Evolutionary conservation across 2,329 filamentous ascomycete species (phyloP).

Genomic region (Fusarium graminum): DNA sequence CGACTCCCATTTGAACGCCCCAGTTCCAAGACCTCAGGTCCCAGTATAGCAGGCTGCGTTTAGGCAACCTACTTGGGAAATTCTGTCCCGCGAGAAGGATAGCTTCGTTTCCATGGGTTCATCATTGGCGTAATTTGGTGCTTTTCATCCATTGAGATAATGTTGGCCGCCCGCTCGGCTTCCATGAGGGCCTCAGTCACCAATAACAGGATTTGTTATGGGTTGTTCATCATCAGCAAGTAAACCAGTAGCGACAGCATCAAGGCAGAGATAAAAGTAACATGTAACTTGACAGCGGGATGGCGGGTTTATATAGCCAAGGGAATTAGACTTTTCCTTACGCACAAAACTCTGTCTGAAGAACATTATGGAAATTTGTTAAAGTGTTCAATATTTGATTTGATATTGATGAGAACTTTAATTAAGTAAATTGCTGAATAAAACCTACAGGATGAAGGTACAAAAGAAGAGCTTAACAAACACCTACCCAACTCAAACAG

Average conservation of each 20-base stretch:
- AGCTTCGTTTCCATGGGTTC: neutral
- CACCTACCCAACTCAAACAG: conserved; percentile 16
- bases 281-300: neutral
- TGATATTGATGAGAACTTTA: neutral
- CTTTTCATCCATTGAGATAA: too few species aligned
- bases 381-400: neutral
- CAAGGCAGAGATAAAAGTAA: neutral
- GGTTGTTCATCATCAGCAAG: too few species aligned
- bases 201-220: too few species aligned
- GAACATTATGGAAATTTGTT: neutral
- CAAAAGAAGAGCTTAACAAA: neutral
- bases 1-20: neutral
- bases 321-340: neutral
- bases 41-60: neutral
- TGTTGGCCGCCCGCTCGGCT: too few species aligned
- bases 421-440: neutral
- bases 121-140: neutral
- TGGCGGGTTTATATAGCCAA: neutral
- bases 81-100: too few species aligned
- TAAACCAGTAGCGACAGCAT: too few species aligned
- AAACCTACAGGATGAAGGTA: neutral
- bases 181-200: too few species aligned
- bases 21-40: neutral
- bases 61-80: too few species aligned
- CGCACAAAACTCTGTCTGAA: neutral